Conservation (phyloP, 257 asterid species). For the Ocimum tenuiflorum region DNA sequence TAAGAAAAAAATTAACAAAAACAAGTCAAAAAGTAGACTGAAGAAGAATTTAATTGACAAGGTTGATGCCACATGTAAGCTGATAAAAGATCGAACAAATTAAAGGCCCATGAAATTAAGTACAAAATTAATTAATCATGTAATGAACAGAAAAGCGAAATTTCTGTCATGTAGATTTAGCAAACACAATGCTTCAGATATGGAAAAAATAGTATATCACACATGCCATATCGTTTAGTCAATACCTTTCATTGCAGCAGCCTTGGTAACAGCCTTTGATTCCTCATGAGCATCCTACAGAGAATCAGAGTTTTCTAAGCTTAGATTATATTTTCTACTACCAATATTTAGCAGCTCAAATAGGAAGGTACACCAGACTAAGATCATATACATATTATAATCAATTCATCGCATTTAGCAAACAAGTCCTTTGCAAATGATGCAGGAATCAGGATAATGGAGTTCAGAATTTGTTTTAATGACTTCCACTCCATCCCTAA, state of each 20-base stretch:
- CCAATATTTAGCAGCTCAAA: constrained; percentile 7
- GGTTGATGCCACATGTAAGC: not conserved
- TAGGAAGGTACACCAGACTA: constrained; percentile 9
- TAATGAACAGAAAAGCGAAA: not conserved
- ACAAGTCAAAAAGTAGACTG: not conserved
- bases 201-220: not conserved
- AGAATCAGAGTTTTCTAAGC: constrained; percentile 3
- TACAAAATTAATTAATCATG: not conserved
- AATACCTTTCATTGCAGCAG: constrained; percentile 87
- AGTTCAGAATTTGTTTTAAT: not conserved
- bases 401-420: not conserved
- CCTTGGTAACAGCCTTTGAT: constrained; percentile 87
- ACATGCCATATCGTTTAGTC: constrained; percentile 3
- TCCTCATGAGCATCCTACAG: constrained; percentile 97
- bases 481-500: not conserved
- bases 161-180: not conserved
- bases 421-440: constrained; percentile 3
- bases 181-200: constrained; percentile 15
- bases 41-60: not conserved
- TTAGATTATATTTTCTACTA: not conserved
- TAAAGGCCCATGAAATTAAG: not conserved
- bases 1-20: not conserved
- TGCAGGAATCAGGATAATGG: not conserved
- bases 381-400: not conserved
- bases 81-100: not conserved